Base-by-base conservation (phyloP, 306 rosid genomes). In the Lotus japonicus region DNA sequence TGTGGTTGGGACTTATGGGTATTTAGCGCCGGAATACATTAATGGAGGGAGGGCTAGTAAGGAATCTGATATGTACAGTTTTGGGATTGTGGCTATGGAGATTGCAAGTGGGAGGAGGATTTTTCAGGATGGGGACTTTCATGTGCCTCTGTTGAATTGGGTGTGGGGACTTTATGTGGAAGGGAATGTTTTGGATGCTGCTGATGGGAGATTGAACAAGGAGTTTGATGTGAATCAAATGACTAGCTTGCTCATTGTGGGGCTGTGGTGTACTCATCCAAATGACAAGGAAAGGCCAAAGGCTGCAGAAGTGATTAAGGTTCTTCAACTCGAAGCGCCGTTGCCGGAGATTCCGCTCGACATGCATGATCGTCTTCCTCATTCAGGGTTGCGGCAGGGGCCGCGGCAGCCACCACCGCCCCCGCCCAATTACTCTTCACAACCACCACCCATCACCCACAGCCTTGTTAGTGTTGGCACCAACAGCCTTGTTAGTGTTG, bases 1-100 rank as follows among this genome's bases (percentile, higher is more conserved):
- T 3, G 77, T 83, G 3, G 87, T 76, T 0, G 88, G 86, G 42
- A 83, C 86, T 0, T 74, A 52, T 2, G 88, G 89, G 0, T 88
- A 88, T 54, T 11, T 85, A 6, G 89, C 91, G 0, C 89, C 83
- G 0, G 86, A 88, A 10, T 88, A 85, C 14, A 64, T 52, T 1
- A 72, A 11, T 7, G 76, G 67, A 36, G 83, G 85, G 41, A 75
- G 59, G 26, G 88, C 77, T 0, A 82, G 84, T 44, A 84, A 85
- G 11, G 85, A 82, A 35, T 82, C 89, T 2, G 87, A 89, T 26
- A 79, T 86, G 64, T 89, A 66, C 11, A 78, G 85, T 73, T 86
- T 82, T 71, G 96, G 89, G 0, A 85, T 86, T 6, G 85, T 89
- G 19, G 87, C 85, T 1, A 70, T 89, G 64, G 96, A 89, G 60